These are phyloP conservation scores for Coprinopsis cinerea DNA, from an alignment of 768 basidiomycete species.

Conservation along the genomic window DNA sequence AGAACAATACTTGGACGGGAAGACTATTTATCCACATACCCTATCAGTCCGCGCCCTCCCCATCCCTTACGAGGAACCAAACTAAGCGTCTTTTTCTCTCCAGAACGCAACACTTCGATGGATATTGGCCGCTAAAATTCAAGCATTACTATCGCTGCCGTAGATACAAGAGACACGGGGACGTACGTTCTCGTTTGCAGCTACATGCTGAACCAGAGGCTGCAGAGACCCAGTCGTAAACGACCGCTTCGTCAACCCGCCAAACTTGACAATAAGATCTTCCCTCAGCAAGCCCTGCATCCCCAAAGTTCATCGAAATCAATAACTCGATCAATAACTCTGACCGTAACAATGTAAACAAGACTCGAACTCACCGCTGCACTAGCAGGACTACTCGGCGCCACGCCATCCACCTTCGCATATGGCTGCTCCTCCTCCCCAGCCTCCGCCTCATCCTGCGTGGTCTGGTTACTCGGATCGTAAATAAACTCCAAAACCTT, in stretches of 20 bases:
- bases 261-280: conserved; percentile 75
- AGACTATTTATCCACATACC: conserved; percentile 41
- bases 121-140: conserved; percentile 47
- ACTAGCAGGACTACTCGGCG: conserved; percentile 76
- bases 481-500: conserved; percentile 68
- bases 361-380: conserved; percentile 54
- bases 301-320: conserved; percentile 5
- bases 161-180: background rate
- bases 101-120: conserved; percentile 52
- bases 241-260: conserved; percentile 46
- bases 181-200: conserved; percentile 72
- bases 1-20: background rate
- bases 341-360: background rate
- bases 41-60: conserved; percentile 84
- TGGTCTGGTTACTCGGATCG: conserved; percentile 11
- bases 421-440: conserved; percentile 42
- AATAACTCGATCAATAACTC: background rate
- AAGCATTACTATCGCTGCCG: background rate
- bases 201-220: conserved; percentile 69
- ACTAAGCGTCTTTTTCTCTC: conserved; percentile 39
- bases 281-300: conserved; percentile 59
- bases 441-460: background rate
- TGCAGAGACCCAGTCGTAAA: conserved; percentile 51
- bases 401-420: conserved; percentile 77
- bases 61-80: conserved; percentile 70